phyloP scores from a whole-genome alignment of 2,329 filamentous ascomycete species.

The Alternaria atra region DNA sequence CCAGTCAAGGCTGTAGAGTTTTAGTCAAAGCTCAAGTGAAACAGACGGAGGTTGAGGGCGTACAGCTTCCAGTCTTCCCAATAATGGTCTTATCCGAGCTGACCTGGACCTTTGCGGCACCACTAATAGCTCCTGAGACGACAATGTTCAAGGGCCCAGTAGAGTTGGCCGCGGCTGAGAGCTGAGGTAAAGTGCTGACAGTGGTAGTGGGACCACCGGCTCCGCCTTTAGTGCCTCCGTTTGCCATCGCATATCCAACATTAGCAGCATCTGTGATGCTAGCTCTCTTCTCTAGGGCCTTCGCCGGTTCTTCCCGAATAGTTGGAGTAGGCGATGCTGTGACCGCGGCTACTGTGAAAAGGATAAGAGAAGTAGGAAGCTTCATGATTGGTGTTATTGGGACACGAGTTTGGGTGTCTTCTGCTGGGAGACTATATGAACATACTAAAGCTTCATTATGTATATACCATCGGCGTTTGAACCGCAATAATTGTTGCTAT shows the following conservation, averaged over 20 bases:
- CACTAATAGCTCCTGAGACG: conserved; percentile 35
- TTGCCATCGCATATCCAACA: conserved; percentile 57
- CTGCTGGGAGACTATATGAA: neutral
- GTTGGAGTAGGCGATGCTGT: conserved; percentile 26
- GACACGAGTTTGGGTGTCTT: neutral
- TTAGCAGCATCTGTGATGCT: conserved; percentile 28
- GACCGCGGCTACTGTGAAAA: conserved; percentile 19
- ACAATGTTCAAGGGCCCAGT: conserved; percentile 34
- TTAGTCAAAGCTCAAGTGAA: conserved; percentile 37
- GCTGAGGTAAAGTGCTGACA: conserved; percentile 61
- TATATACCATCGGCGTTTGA: conserved; percentile 18
- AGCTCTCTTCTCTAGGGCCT: conserved; percentile 21
- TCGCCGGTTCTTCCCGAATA: conserved; percentile 13
- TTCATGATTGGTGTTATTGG: conserved; percentile 19
- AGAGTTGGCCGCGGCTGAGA: conserved; percentile 58
- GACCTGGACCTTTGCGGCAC: conserved; percentile 36
- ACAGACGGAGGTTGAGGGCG: conserved; percentile 23
- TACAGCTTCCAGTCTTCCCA: conserved; percentile 53
- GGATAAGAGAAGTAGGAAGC: conserved; percentile 16
- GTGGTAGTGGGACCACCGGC: conserved; percentile 62
- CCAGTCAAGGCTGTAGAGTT: conserved; percentile 50
- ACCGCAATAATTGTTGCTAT: neutral
- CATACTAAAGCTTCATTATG: neutral
- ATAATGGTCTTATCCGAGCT: conserved; percentile 35
- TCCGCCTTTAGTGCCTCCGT: conserved; percentile 63